A percentile compares a stretch with the other conserved stretches of the same genome.
phyloP scores from a whole-genome alignment of 2,329 filamentous ascomycete genomes.

The Penicillium sp. region DNA sequence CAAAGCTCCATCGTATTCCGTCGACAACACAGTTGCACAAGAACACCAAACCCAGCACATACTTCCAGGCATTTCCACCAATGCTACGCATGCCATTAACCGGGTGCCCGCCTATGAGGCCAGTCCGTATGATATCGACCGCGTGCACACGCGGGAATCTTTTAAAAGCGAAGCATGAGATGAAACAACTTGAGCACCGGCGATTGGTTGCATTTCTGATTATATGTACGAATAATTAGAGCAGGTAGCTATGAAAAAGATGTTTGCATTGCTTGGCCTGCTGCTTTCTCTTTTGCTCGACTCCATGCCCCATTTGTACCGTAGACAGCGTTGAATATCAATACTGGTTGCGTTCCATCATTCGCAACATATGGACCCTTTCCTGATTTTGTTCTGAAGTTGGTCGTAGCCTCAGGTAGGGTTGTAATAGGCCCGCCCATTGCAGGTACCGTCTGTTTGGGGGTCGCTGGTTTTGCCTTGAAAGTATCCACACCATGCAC shows the following conservation, averaged over 20 bases:
- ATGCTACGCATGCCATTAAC: conserved; percentile 8
- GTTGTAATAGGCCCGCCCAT: too few species aligned
- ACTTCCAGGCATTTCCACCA: conserved; percentile 11
- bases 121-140: conserved; percentile 21
- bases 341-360: background rate
- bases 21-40: conserved; percentile 15
- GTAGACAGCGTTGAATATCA: conserved; percentile 4
- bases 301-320: background rate
- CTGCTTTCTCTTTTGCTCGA: background rate
- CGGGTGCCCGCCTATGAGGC: conserved; percentile 21
- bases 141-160: conserved; percentile 20
- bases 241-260: too few species aligned
- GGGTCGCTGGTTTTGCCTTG: too few species aligned
- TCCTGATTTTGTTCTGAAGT: too few species aligned
- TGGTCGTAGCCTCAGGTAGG: too few species aligned
- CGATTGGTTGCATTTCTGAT: background rate
- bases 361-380: too few species aligned
- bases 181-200: background rate
- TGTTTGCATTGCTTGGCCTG: background rate
- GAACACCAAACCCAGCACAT: conserved; percentile 11
- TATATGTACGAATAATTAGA: background rate
- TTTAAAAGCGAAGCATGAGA: conserved; percentile 10
- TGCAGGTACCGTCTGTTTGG: too few species aligned
- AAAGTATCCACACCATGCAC: too few species aligned
- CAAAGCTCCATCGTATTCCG: background rate